A percentile compares a stretch with the other conserved stretches of the same genome.
phyloP scores from a whole-genome alignment of 371 early-diverging fungal genomes.

The Saksenaea oblongispora region DNA sequence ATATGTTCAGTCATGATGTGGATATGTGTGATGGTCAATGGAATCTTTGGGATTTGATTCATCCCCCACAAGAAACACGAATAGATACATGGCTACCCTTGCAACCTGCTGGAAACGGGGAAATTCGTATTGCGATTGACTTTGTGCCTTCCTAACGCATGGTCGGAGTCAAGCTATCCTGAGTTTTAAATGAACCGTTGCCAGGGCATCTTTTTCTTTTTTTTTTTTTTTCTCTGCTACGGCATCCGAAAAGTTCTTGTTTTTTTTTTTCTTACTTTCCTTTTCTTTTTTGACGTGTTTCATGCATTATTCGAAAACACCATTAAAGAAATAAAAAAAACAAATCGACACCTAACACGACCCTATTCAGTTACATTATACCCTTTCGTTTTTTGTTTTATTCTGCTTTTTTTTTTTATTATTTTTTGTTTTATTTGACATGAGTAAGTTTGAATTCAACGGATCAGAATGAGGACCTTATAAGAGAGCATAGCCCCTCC shows the following conservation, averaged over 20 bases:
- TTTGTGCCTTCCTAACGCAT: conserved; percentile 10
- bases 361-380: not conserved
- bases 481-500: conserved; percentile 7
- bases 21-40: conserved; percentile 61
- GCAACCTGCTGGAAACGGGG: conserved; percentile 44
- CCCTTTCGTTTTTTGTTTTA: not conserved
- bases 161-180: not conserved
- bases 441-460: conserved; percentile 16
- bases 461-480: not conserved
- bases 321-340: not conserved
- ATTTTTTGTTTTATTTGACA: not conserved
- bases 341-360: not conserved
- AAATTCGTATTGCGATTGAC: conserved; percentile 35
- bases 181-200: not conserved
- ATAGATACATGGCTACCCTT: conserved; percentile 42
- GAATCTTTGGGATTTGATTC: conserved; percentile 59
- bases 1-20: conserved; percentile 63
- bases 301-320: conserved; percentile 1
- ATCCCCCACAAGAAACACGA: conserved; percentile 28
- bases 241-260: not conserved
- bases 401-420: not conserved
- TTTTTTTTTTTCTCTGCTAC: not conserved
- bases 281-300: conserved; percentile 2
- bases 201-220: not conserved
- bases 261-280: not conserved